Base-by-base conservation (phyloP, 352 stramenopile genomes). In the Pythium rhizo-oryzae region DNA sequence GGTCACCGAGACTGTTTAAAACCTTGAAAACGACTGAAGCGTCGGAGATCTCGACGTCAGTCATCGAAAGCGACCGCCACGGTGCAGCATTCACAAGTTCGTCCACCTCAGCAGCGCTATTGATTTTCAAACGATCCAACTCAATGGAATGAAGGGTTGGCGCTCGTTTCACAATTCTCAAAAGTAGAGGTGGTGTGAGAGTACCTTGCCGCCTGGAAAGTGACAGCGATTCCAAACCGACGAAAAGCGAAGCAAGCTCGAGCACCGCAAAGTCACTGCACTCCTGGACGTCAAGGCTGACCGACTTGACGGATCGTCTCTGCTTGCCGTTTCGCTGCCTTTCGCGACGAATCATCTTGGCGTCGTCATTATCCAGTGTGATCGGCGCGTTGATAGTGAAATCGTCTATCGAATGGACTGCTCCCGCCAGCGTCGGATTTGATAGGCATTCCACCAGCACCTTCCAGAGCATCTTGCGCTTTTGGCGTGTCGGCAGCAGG, bases 391-490 rank as follows among this genome's bases (percentile, higher is more conserved):
- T 39, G 25, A 63, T 43, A 2, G 46, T 16, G 9, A 63, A 16
- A n/a, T 54, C 57, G 23, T 53, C 9, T 2, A 63, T 6, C 16
- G 25, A 12, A 46, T n/a, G 8, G 18, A 11, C 23, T 2, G 24
- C 39, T 46, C 25, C 16, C 13, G 54, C 16, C 30, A 28, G 2
- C 16, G 6, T 15, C 19, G 57, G 9, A 9, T 23, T 5, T 8
- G 57, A 53, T 28, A 55, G 54, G 18, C 25, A 24, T 1, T n/a
- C 30, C 18, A 43, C 25, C 23, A 63, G 4, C 8, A 43, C 57
- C 43, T 63, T 63, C 57, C 57, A 63, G 8, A 63, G 8, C 0
- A 63, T 16, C 18, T 63, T 54, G n/a, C 43, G 57, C 6, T 44
- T 18, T 2, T 63, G 57, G 7, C 30, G 57, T 49, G 16, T 49